phyloP scores from a whole-genome alignment of 1,139 yeast species.

The Blastobotrys buckinghamii region DNA sequence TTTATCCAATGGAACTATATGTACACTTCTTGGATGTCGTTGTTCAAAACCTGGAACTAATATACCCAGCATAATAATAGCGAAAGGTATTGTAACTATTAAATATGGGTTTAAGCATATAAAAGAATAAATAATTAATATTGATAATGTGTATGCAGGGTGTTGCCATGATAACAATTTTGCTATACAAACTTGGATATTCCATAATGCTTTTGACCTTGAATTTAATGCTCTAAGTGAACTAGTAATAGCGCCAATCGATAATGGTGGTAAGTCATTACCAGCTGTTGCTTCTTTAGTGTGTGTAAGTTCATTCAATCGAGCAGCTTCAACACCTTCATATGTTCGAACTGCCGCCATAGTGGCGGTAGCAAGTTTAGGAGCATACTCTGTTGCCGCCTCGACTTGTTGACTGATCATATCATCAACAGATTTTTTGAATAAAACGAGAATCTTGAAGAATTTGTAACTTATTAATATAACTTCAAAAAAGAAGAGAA shows the following conservation, averaged over 20 bases:
- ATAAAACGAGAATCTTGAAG: background rate
- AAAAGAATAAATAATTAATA: constrained; percentile 30
- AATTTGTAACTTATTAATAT: no score
- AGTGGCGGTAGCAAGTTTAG: constrained; percentile 4
- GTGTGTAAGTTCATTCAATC: constrained; percentile 4
- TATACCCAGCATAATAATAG: constrained; percentile 50
- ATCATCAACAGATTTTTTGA: background rate
- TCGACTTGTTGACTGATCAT: constrained; percentile 6
- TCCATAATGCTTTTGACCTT: constrained; percentile 19
- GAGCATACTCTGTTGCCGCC: constrained; percentile 6
- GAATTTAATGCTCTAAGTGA: constrained; percentile 15
- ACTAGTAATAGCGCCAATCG: constrained; percentile 17
- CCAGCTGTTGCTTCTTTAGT: constrained; percentile 10
- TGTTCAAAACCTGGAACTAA: constrained; percentile 66
- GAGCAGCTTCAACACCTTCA: constrained; percentile 4
- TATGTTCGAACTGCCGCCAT: constrained; percentile 7
- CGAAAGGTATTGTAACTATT: constrained; percentile 57
- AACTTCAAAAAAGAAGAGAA: background rate
- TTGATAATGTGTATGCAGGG: constrained; percentile 33
- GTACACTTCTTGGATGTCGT: constrained; percentile 46
- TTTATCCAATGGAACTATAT: constrained; percentile 10
- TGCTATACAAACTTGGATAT: constrained; percentile 23
- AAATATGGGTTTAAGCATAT: constrained; percentile 60
- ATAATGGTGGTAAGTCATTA: constrained; percentile 13
- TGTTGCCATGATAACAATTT: constrained; percentile 28